A percentile compares a stretch with the other conserved stretches of the same genome.
Evolutionary conservation across 805 yeast genomes (phyloP).

Genomic region (Clavispora santaluciae): DNA sequence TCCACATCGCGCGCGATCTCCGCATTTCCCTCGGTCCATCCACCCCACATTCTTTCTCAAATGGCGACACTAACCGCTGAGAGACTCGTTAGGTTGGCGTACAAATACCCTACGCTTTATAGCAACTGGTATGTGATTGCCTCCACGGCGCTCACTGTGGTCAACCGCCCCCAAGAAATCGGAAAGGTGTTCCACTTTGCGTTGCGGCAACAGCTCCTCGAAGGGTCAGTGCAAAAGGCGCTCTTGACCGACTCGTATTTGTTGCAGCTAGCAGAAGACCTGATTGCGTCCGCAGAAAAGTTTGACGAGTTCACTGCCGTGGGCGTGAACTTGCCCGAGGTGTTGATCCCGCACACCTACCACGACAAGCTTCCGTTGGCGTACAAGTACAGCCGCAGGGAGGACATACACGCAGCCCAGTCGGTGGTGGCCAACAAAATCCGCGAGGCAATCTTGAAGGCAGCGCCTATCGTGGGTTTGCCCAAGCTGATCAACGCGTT

Average conservation of each 20-base stretch:
- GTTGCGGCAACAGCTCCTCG: constrained; percentile 40
- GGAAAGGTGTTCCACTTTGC: constrained; percentile 74
- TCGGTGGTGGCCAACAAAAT: constrained; percentile 44
- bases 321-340: constrained; percentile 40
- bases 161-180: constrained; percentile 78
- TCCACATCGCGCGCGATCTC: not conserved
- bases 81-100: constrained; percentile 49
- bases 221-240: constrained; percentile 16
- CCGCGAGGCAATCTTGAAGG: constrained; percentile 74
- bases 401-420: constrained; percentile 35
- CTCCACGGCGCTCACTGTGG: constrained; percentile 73
- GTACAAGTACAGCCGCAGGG: constrained; percentile 28
- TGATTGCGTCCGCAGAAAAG: constrained; percentile 34
- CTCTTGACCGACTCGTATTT: constrained; percentile 31
- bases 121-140: constrained; percentile 74
- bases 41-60: not conserved
- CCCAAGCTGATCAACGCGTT: constrained; percentile 83
- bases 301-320: constrained; percentile 35
- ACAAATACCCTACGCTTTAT: constrained; percentile 49
- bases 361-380: constrained; percentile 34
- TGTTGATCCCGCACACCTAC: constrained; percentile 36
- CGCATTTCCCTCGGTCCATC: not conserved
- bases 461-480: constrained; percentile 75
- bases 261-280: constrained; percentile 35
- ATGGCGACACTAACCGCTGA: constrained; percentile 43